These are phyloP conservation scores for Allomyces javanicus DNA, from an alignment of 192 early-diverging fungal genomes.

Conservation along the genomic window DNA sequence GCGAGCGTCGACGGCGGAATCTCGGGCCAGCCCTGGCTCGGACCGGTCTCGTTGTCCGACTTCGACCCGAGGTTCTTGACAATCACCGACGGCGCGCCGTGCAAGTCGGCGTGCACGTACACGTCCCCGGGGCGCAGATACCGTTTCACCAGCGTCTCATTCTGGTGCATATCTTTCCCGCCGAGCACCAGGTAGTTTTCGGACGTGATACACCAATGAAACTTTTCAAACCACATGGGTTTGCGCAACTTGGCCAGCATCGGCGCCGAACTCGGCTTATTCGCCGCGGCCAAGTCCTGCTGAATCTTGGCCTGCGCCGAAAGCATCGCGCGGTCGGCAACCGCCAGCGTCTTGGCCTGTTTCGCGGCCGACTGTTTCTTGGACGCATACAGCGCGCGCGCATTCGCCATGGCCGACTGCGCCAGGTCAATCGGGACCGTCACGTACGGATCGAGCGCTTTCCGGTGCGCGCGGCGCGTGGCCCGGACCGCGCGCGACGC, in stretches of 20 bases:
- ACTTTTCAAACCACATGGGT: slow-evolving; percentile 97
- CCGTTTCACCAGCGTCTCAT: slow-evolving; percentile 70
- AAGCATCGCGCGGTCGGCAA: slow-evolving; percentile 68
- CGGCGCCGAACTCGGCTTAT: slow-evolving; percentile 25
- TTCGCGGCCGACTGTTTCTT: slow-evolving; percentile 69
- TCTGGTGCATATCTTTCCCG: slow-evolving; percentile 80
- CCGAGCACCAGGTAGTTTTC: slow-evolving; percentile 88
- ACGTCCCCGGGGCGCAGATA: slow-evolving; percentile 50
- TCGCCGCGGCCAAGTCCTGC: slow-evolving; percentile 51
- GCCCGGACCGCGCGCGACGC: not conserved
- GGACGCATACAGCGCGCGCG: slow-evolving; percentile 66
- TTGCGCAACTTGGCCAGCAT: slow-evolving; percentile 48
- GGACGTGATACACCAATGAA: slow-evolving; percentile 80
- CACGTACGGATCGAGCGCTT: slow-evolving; percentile 8
- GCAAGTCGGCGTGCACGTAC: slow-evolving; percentile 82
- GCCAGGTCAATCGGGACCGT: slow-evolving; percentile 49
- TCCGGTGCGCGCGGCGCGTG: not conserved
- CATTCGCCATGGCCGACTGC: slow-evolving; percentile 68
- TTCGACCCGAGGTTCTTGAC: slow-evolving; percentile 52
- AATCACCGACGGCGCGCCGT: slow-evolving; percentile 75
- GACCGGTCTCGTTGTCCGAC: not conserved
- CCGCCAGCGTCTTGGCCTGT: slow-evolving; percentile 73
- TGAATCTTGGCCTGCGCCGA: slow-evolving; percentile 78
- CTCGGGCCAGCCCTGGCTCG: slow-evolving; percentile 15
- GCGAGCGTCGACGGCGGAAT: slow-evolving; percentile 78